Conservation (phyloP, 169 alveolate species). For the Babesia caballi region DNA sequence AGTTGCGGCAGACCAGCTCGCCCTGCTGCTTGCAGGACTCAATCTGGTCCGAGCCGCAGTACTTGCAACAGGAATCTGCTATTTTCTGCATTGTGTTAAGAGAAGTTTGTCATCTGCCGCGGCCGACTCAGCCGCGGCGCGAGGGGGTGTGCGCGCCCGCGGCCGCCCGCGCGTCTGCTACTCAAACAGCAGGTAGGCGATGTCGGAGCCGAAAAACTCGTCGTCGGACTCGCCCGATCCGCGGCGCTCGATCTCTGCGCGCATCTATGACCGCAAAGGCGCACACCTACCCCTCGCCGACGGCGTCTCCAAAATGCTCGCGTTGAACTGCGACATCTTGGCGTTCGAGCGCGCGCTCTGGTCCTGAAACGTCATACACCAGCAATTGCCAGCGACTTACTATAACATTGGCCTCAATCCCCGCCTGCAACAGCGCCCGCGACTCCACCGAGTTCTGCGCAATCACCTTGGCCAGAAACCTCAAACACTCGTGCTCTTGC, state of each 20-base stretch:
- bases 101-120: background rate
- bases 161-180: background rate
- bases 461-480: slow-evolving; percentile 24
- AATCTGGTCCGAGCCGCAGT: slow-evolving; percentile 64
- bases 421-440: slow-evolving; percentile 34
- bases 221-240: slow-evolving; percentile 35
- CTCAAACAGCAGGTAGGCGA: slow-evolving; percentile 50
- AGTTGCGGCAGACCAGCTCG: slow-evolving; percentile 81
- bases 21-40: slow-evolving; percentile 78
- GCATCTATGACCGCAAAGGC: background rate
- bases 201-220: slow-evolving; percentile 42
- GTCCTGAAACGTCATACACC: background rate
- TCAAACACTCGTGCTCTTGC: slow-evolving; percentile 62
- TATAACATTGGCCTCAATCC: slow-evolving; percentile 38
- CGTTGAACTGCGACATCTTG: slow-evolving; percentile 29
- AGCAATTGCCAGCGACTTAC: background rate
- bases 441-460: slow-evolving; percentile 38
- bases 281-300: slow-evolving; percentile 33
- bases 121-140: background rate
- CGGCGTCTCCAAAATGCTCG: slow-evolving; percentile 48
- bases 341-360: slow-evolving; percentile 19
- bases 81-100: background rate
- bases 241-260: slow-evolving; percentile 22
- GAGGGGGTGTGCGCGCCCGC: slow-evolving; percentile 24
- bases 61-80: slow-evolving; percentile 40